A percentile compares a stretch with the other conserved stretches of the same genome.
Evolutionary conservation across 257 asterid species (phyloP).

Genomic region (Solanum sejunctum): DNA sequence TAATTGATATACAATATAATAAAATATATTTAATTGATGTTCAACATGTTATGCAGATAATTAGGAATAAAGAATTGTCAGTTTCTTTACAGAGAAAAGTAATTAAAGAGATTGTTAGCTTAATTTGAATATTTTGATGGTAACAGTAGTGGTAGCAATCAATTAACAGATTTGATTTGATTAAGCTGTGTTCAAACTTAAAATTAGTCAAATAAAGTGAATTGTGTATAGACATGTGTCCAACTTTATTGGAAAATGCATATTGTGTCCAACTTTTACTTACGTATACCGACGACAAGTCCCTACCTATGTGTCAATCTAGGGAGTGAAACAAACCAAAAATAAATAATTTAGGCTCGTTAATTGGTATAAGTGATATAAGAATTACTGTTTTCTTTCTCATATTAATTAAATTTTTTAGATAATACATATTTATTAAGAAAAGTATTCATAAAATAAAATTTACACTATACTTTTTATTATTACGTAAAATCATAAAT

Average conservation of each 20-base stretch:
- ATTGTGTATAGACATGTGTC: neutral
- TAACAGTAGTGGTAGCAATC: neutral
- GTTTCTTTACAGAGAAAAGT: neutral
- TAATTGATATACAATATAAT: too few species aligned
- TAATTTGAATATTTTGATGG: neutral
- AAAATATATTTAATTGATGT: too few species aligned
- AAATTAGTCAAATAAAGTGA: neutral
- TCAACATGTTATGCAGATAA: too few species aligned
- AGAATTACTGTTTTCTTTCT: too few species aligned
- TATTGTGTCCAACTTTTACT: neutral
- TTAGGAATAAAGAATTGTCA: too few species aligned
- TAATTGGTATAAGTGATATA: neutral
- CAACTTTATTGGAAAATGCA: neutral
- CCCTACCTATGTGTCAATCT: neutral
- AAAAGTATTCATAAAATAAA: too few species aligned
- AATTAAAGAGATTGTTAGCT: neutral
- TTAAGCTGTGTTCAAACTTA: neutral
- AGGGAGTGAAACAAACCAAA: neutral
- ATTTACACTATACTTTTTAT: too few species aligned
- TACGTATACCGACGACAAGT: neutral
- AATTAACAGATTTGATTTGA: neutral
- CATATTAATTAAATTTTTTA: too few species aligned
- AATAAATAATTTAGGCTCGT: neutral
- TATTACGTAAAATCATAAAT: too few species aligned
- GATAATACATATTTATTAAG: accelerated